phyloP scores from a whole-genome alignment of 192 early-diverging fungal genomes.

The Coemansia sp. region DNA sequence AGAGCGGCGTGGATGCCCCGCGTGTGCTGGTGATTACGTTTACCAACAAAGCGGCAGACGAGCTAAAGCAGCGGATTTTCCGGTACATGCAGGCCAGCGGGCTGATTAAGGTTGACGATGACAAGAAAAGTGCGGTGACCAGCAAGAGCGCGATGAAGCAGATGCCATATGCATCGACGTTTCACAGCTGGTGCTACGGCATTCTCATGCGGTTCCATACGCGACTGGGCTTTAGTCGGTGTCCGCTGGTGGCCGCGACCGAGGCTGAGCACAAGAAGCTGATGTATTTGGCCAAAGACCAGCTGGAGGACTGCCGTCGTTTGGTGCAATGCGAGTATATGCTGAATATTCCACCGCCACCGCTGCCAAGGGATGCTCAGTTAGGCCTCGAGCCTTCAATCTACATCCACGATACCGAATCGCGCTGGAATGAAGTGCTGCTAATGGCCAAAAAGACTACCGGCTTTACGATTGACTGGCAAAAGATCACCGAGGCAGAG shows the following conservation, averaged over 20 bases:
- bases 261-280: constrained; percentile 39
- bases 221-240: constrained; percentile 10
- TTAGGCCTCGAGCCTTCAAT: constrained; percentile 7
- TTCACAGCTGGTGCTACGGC: constrained; percentile 52
- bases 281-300: constrained; percentile 15
- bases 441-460: constrained; percentile 8
- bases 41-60: constrained; percentile 53
- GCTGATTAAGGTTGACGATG: neutral
- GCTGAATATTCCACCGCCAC: constrained; percentile 16
- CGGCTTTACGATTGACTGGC: constrained; percentile 3
- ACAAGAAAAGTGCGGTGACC: neutral
- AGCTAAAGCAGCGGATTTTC: constrained; percentile 39
- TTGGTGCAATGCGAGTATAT: constrained; percentile 46
- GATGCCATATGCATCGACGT: constrained; percentile 45
- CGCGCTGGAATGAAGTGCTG: constrained; percentile 28
- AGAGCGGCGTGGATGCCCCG: constrained; percentile 23
- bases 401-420: constrained; percentile 12
- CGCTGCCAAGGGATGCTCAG: neutral
- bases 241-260: constrained; percentile 34
- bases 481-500: neutral
- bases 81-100: constrained; percentile 19
- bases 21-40: constrained; percentile 53
- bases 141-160: neutral
- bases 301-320: constrained; percentile 33
- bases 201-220: constrained; percentile 24